Conservation (phyloP, 2,329 filamentous ascomycete genomes). For the Colletotrichum ledebouriae region DNA sequence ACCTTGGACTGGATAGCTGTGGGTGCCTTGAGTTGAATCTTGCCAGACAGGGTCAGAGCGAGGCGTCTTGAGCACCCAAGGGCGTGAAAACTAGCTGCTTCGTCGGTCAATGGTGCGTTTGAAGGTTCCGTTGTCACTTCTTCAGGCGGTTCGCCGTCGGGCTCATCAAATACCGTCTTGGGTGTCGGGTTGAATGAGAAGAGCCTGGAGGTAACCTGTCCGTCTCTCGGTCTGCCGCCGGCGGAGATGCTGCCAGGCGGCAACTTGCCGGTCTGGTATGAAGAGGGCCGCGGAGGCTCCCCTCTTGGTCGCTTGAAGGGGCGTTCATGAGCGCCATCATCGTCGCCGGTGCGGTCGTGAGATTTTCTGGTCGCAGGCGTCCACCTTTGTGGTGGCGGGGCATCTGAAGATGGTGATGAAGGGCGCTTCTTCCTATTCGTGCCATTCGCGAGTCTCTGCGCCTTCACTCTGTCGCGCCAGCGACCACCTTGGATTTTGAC, state of each 20-base stretch:
- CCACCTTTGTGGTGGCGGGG: slow-evolving; percentile 33
- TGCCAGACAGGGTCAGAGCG: slow-evolving; percentile 85
- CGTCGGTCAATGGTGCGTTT: slow-evolving; percentile 89
- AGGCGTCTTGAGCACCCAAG: slow-evolving; percentile 86
- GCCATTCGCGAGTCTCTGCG: slow-evolving; percentile 72
- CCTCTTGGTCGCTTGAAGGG: slow-evolving; percentile 62
- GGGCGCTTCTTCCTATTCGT: slow-evolving; percentile 46
- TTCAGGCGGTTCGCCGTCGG: slow-evolving; percentile 54
- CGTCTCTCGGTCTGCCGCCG: slow-evolving; percentile 44
- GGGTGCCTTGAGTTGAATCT: slow-evolving; percentile 89
- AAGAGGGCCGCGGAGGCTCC: slow-evolving; percentile 46
- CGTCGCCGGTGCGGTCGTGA: slow-evolving; percentile 47
- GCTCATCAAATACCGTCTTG: slow-evolving; percentile 70
- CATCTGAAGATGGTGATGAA: slow-evolving; percentile 46
- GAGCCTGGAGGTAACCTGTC: slow-evolving; percentile 86
- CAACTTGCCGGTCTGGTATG: slow-evolving; percentile 53
- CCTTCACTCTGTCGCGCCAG: slow-evolving; percentile 90
- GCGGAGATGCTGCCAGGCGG: slow-evolving; percentile 51
- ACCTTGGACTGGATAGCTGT: slow-evolving; percentile 96
- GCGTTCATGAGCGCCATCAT: slow-evolving; percentile 49
- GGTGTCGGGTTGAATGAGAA: slow-evolving; percentile 90
- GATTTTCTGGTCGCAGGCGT: slow-evolving; percentile 36
- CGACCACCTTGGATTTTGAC: slow-evolving; percentile 87
- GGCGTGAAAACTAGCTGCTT: slow-evolving; percentile 87
- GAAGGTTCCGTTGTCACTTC: slow-evolving; percentile 77